Percentiles rank a stretch among this genome's conserved stretches.
These are phyloP conservation scores for Ophiostoma himal-ulmi DNA, from an alignment of 2,329 filamentous ascomycete species.

Conservation along the genomic window DNA sequence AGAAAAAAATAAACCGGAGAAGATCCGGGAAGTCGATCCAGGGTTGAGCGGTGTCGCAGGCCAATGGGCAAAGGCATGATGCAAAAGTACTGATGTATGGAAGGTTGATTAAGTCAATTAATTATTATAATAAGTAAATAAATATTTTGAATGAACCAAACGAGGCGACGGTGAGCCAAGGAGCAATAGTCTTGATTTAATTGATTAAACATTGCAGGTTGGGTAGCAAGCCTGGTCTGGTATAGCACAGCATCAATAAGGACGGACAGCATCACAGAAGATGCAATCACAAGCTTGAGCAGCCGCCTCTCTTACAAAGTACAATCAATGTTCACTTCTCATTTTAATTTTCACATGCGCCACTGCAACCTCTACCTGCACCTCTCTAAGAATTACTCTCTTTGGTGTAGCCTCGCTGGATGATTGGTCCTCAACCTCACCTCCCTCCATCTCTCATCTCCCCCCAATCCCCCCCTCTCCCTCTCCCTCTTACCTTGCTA, in stretches of 20 bases:
- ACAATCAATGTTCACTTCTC: too few species aligned
- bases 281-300: too few species aligned
- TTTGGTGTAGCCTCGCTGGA: neutral
- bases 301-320: too few species aligned
- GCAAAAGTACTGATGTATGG: neutral
- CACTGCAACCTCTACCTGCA: neutral
- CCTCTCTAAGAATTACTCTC: slow-evolving; percentile 8
- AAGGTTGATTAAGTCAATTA: neutral
- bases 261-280: neutral
- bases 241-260: neutral
- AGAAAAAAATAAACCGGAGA: neutral
- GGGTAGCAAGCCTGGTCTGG: neutral
- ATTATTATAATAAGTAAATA: neutral
- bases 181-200: neutral
- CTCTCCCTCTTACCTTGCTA: neutral
- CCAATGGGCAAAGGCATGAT: neutral
- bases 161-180: neutral
- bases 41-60: neutral
- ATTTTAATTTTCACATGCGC: neutral
- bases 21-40: neutral
- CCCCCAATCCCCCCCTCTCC: neutral
- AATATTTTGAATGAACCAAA: neutral
- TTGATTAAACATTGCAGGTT: neutral
- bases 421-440: neutral
- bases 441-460: neutral